Base-by-base conservation (phyloP, 106 monocot genomes). In the Dioscorea zingiberensis region DNA sequence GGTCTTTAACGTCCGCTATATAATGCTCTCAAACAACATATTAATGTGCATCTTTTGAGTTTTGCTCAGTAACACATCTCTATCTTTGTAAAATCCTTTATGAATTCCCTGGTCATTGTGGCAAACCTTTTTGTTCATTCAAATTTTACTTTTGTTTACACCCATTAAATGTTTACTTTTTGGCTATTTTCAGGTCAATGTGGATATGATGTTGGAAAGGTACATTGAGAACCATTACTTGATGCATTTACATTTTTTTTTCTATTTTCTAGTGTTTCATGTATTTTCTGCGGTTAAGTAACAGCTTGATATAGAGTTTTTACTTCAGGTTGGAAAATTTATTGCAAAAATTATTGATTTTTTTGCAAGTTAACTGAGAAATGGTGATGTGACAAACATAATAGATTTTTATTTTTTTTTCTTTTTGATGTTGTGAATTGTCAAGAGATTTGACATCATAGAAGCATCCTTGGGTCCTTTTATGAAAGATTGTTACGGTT, bases 131-230 rank as follows among this genome's bases (percentile, higher is more conserved):
- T 14, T 30, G 25, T 56, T 58, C 2, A 56, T n/a, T 15, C 26
- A 25, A 11, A 19, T 59, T 24, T 26, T 58, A 7, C 27, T 61
- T 25, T 19, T 27, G 13, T 32, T 1, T 14, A 55, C 13, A 29
- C 0, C 14, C 10, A 63, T 28, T 3, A 47, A 53, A 48, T 27
- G 65, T n/a, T n/a, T 18, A 15, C 44, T 25, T 58, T 13, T 60
- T 67, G 45, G 51, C 45, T 21, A 47, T 80, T 72, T 83, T 77
- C 94, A 95, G 94, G 82, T 63, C 73, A 85, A 69, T 95, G 83
- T 66, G 72, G 76, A 68, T 74, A 72, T 23, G 55, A 95, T 67
- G 78, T 95, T 55, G 78, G 85, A 78, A 85, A 87, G 94, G 94
- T 95, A 81, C n/a, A 57, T 56, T 45, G 2, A 21, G 38, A 62